Percentiles rank a stretch among this genome's conserved stretches.
These are phyloP conservation scores for Saccharomycopsis olivae DNA, from an alignment of 805 yeast species.

Conservation along the genomic window DNA sequence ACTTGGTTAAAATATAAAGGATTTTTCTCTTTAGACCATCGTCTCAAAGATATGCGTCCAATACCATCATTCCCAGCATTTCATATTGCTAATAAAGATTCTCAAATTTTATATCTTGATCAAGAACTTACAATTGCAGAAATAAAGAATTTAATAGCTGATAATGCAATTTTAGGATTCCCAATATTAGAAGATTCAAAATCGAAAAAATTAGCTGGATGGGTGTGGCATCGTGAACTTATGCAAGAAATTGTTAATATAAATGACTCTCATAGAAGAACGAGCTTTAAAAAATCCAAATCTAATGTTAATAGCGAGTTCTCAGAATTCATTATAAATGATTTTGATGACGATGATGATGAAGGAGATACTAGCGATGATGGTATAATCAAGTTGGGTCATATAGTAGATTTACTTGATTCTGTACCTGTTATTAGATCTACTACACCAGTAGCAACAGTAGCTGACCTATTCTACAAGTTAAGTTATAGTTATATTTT, in stretches of 20 bases:
- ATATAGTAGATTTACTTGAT: slow-evolving; percentile 11
- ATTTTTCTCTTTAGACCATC: slow-evolving; percentile 17
- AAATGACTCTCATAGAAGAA: too few species aligned
- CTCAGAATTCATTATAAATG: neutral
- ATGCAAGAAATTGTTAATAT: too few species aligned
- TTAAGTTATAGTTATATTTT: slow-evolving; percentile 23
- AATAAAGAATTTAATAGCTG: slow-evolving; percentile 18
- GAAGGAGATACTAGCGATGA: slow-evolving; percentile 3
- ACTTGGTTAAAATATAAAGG: slow-evolving; percentile 33
- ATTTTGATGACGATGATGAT: slow-evolving; percentile 3
- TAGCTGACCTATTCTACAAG: slow-evolving; percentile 23
- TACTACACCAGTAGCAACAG: slow-evolving; percentile 20
- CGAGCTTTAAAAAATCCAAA: neutral
- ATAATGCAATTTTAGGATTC: neutral
- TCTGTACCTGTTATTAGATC: slow-evolving; percentile 10
- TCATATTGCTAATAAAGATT: neutral
- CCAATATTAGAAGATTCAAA: neutral
- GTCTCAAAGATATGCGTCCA: slow-evolving; percentile 30
- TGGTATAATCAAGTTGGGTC: slow-evolving; percentile 4
- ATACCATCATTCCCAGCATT: slow-evolving; percentile 24
- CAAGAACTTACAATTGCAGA: slow-evolving; percentile 17
- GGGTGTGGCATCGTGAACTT: too few species aligned
- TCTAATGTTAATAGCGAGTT: neutral
- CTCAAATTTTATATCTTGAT: neutral
- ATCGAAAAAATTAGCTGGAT: neutral